phyloP scores from a whole-genome alignment of 2,329 filamentous ascomycete genomes.

The Leptographium lundbergii region DNA sequence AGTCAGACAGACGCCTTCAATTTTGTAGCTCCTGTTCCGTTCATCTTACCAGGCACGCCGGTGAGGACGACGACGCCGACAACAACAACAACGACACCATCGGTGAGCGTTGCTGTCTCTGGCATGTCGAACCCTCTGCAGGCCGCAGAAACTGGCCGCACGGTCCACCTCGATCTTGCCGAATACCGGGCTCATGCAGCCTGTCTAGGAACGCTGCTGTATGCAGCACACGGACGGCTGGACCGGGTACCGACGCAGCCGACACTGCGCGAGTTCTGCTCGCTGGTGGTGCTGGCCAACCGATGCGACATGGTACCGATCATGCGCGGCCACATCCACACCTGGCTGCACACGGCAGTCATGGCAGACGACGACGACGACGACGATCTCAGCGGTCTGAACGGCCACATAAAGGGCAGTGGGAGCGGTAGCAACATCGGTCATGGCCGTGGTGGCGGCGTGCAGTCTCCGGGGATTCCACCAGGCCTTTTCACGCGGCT shows the following conservation, averaged over 20 bases:
- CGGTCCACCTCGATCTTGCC: neutral
- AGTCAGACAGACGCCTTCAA: neutral
- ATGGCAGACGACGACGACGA: neutral
- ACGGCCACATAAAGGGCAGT: neutral
- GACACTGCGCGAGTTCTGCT: slow-evolving; percentile 1
- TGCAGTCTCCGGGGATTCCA: neutral
- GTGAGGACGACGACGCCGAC: neutral
- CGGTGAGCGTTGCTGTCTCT: neutral
- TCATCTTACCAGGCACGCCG: neutral
- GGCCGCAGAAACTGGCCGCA: neutral
- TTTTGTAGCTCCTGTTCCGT: neutral
- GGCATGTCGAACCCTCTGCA: neutral
- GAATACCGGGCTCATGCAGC: neutral
- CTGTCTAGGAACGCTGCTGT: slow-evolving; percentile 1
- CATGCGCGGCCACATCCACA: slow-evolving; percentile 4
- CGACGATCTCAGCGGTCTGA: neutral
- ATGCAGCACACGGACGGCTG: slow-evolving; percentile 4
- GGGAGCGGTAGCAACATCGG: too few species aligned
- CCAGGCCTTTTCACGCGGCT: slow-evolving; percentile 1
- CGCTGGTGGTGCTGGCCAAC: slow-evolving; percentile 4
- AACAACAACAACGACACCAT: neutral
- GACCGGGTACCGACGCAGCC: slow-evolving; percentile 4
- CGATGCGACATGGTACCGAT: slow-evolving; percentile 3
- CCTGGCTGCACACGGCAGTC: slow-evolving; percentile 1
- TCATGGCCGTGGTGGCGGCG: neutral